phyloP scores from a whole-genome alignment of 73 alveolate genomes.

The Diophrys appendiculata region DNA sequence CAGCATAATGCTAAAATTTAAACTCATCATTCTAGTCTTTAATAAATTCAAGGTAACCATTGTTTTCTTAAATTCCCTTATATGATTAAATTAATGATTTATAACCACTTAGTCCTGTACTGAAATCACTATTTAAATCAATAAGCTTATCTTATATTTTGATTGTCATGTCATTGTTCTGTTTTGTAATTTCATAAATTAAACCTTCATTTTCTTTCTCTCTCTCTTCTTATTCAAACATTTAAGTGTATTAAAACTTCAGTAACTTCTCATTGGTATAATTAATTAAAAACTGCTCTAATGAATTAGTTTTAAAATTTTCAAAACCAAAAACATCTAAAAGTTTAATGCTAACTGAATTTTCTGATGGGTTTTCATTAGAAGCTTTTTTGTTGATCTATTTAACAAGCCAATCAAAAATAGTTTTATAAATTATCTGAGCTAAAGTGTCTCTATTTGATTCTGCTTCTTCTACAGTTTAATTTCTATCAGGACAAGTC shows the following conservation, averaged over 20 bases:
- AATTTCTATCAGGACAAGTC: too few relatives aligned
- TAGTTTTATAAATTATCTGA: constrained; percentile 84
- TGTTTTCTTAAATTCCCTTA: too few relatives aligned
- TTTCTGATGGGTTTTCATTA: constrained; percentile 43
- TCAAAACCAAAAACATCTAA: constrained; percentile 99
- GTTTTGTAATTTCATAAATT: constrained; percentile 76
- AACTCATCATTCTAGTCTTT: constrained; percentile 48
- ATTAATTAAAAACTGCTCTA: constrained; percentile 96
- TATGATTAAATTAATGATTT: too few relatives aligned
- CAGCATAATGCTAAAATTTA: constrained; percentile 90
- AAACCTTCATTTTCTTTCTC: constrained; percentile 90
- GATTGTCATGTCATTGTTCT: constrained; percentile 84
- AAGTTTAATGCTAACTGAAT: constrained; percentile 83
- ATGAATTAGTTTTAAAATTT: constrained; percentile 91
- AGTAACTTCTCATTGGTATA: constrained; percentile 97
- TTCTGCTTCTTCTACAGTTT: constrained; percentile 61
- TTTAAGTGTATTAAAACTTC: constrained; percentile 90
- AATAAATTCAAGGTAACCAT: constrained; percentile 60
- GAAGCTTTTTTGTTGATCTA: constrained; percentile 55
- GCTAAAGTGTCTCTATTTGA: constrained; percentile 93
- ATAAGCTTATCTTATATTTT: constrained; percentile 90
- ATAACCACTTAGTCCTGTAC: too few relatives aligned
- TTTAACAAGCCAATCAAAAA: constrained; percentile 87
- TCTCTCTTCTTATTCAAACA: constrained; percentile 89
- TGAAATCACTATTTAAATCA: too few relatives aligned